Evolutionary conservation across 495 filamentous ascomycete species (phyloP).

Genomic region (Penicillium subrubescens): DNA sequence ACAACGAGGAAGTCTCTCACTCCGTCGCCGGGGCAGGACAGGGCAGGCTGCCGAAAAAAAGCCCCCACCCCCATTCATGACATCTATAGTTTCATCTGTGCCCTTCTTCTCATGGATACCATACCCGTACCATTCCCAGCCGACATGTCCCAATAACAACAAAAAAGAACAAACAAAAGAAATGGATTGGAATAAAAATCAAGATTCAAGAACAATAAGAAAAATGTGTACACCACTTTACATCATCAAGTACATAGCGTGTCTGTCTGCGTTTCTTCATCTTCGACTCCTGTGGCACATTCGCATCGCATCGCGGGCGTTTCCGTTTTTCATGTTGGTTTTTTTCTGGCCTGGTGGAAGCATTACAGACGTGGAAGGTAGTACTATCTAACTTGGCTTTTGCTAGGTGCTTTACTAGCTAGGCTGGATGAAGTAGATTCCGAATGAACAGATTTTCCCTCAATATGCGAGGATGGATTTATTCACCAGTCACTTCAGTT

Average conservation of each 20-base stretch:
- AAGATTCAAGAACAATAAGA: conserved; percentile 6
- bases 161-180: conserved; percentile 14
- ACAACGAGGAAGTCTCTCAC: conserved; percentile 4
- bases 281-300: conserved; percentile 6
- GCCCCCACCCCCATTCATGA: conserved; percentile 7
- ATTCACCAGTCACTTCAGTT: no score
- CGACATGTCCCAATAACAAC: conserved; percentile 3
- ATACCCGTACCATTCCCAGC: conserved; percentile 12
- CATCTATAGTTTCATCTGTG: conserved; percentile 21
- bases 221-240: neutral
- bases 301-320: conserved; percentile 19
- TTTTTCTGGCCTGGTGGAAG: neutral
- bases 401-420: neutral
- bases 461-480: neutral
- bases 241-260: conserved; percentile 18
- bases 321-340: neutral
- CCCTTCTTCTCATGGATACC: conserved; percentile 19
- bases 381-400: neutral
- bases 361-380: neutral
- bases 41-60: conserved; percentile 1
- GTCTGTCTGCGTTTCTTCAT: neutral
- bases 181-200: conserved; percentile 9
- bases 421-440: neutral
- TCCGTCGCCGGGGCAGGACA: neutral
- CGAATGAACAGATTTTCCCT: conserved; percentile 3